These are phyloP conservation scores for Eucalyptus tenuipes DNA, from an alignment of 345 rosid genomes.

Conservation along the genomic window DNA sequence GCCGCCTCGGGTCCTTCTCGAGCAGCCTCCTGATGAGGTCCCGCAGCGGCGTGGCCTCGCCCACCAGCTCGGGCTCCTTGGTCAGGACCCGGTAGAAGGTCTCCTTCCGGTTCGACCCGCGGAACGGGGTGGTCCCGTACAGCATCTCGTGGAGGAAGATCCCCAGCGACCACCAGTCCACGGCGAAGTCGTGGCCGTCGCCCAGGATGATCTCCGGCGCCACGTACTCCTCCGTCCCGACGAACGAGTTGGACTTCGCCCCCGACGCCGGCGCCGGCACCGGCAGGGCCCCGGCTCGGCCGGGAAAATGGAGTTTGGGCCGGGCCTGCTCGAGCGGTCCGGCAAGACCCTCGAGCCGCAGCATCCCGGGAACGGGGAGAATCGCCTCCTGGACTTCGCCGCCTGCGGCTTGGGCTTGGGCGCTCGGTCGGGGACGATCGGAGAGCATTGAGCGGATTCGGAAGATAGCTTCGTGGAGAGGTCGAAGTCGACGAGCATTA, in stretches of 20 bases:
- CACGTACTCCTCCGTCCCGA: constrained; percentile 92
- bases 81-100: constrained; percentile 53
- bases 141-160: constrained; percentile 82
- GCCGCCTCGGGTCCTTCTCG: constrained; percentile 52
- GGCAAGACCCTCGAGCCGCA: constrained; percentile 40
- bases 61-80: constrained; percentile 41
- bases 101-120: constrained; percentile 53
- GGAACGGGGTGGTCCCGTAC: constrained; percentile 77
- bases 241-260: constrained; percentile 72
- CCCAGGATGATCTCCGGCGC: constrained; percentile 77
- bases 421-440: neutral
- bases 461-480: constrained; percentile 65
- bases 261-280: constrained; percentile 5
- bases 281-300: constrained; percentile 10
- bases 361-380: constrained; percentile 7
- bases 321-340: neutral
- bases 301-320: neutral
- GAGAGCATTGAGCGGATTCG: constrained; percentile 2
- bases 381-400: neutral
- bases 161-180: constrained; percentile 94
- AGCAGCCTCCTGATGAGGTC: constrained; percentile 48
- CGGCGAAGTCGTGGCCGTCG: constrained; percentile 73
- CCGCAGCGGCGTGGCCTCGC: constrained; percentile 63
- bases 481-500: constrained; percentile 94
- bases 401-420: neutral